Evolutionary conservation across 352 stramenopile genomes (phyloP).

Genomic region (Pythium vanterpoolii): DNA sequence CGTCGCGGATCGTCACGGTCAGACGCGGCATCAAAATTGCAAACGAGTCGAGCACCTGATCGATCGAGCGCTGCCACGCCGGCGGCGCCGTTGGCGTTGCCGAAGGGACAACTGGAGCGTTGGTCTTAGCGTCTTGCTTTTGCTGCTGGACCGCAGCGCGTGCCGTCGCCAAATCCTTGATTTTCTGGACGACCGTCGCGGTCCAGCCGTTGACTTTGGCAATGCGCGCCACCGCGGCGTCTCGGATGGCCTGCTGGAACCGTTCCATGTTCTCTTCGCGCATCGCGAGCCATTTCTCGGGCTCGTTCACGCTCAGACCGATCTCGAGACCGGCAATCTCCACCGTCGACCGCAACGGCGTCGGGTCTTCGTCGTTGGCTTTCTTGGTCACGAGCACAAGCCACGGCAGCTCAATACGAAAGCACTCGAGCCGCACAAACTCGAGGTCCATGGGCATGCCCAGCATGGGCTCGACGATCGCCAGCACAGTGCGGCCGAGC

Average conservation of each 20-base stretch:
- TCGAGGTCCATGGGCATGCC: conserved; percentile 69
- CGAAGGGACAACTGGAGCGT: too few species aligned
- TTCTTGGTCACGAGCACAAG: conserved; percentile 13
- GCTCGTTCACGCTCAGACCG: conserved; percentile 49
- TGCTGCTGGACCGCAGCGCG: conserved; percentile 31
- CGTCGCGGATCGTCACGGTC: conserved; percentile 55
- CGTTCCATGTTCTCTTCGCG: conserved; percentile 60
- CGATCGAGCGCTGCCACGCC: conserved; percentile 55
- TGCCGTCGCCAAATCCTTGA: conserved; percentile 45
- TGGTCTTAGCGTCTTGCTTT: conserved; percentile 5
- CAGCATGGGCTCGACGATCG: conserved; percentile 49
- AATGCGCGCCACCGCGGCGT: conserved; percentile 48
- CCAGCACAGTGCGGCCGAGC: conserved; percentile 39
- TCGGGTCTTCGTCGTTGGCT: neutral
- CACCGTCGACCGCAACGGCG: conserved; percentile 44
- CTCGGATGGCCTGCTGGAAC: conserved; percentile 47
- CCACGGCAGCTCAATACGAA: conserved; percentile 58
- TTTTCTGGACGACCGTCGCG: conserved; percentile 48
- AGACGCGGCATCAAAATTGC: conserved; percentile 46
- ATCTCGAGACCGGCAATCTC: conserved; percentile 54
- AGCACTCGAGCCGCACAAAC: conserved; percentile 45
- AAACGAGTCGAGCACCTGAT: conserved; percentile 74
- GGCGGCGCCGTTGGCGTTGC: conserved; percentile 18
- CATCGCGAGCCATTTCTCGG: conserved; percentile 78
- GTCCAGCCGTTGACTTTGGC: conserved; percentile 60